These are phyloP conservation scores for Mimosa bimucronata DNA, from an alignment of 306 rosid species.

Conservation along the genomic window DNA sequence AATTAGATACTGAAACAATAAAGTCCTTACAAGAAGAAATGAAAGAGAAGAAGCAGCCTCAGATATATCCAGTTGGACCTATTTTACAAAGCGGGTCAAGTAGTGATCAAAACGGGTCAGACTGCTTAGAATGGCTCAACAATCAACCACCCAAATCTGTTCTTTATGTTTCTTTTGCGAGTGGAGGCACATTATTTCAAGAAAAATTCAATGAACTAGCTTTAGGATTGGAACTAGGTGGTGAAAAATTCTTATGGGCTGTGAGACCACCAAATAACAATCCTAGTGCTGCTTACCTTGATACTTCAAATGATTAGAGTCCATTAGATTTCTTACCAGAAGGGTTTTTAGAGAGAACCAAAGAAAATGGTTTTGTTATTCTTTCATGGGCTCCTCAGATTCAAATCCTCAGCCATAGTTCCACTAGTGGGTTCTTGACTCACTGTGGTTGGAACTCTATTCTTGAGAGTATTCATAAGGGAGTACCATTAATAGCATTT, in stretches of 20 bases:
- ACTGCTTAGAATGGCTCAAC: too few species aligned
- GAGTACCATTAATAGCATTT: too few species aligned
- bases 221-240: neutral
- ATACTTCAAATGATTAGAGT: neutral
- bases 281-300: neutral
- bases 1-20: neutral
- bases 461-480: neutral
- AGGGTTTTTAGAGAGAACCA: neutral
- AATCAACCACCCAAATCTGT: too few species aligned
- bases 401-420: neutral
- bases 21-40: neutral
- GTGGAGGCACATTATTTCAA: too few species aligned
- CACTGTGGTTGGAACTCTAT: neutral
- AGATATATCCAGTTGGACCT: neutral
- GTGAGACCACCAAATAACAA: neutral
- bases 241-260: neutral
- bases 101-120: neutral
- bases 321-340: neutral
- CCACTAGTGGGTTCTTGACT: neutral
- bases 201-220: too few species aligned
- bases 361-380: neutral
- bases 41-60: neutral
- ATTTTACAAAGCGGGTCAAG: neutral
- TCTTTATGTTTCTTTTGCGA: too few species aligned
- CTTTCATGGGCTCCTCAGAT: neutral